phyloP scores from a whole-genome alignment of 176 grass and related monocot genomes.

The Zea luxurians region DNA sequence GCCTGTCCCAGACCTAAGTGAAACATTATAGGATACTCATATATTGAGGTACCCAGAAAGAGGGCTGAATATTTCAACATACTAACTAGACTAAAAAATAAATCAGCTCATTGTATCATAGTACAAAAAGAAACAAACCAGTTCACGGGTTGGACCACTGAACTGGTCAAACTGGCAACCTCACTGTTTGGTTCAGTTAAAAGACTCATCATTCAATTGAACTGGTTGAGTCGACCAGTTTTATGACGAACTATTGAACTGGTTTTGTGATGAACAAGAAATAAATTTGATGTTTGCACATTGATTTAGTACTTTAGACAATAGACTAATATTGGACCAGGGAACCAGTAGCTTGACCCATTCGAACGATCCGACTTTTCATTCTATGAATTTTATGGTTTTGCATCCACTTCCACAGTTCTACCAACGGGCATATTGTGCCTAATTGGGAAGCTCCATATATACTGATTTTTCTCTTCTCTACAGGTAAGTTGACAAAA shows the following conservation, averaged over 20 bases:
- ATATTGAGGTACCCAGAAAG: constrained; percentile 1
- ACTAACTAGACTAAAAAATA: background rate
- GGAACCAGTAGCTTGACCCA: background rate
- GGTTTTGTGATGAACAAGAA: background rate
- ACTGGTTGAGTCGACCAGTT: background rate
- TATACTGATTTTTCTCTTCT: constrained; percentile 46
- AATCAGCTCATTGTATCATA: background rate
- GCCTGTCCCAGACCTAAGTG: background rate
- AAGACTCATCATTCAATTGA: background rate
- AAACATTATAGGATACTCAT: constrained; percentile 9
- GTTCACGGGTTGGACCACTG: background rate
- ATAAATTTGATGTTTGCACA: background rate
- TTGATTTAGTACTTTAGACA: background rate
- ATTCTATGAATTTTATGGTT: constrained; percentile 3
- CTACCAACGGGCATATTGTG: constrained; percentile 4
- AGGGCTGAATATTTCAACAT: background rate
- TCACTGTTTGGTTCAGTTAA: background rate
- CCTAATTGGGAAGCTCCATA: constrained; percentile 30
- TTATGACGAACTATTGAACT: background rate
- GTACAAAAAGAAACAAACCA: background rate
- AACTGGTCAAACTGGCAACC: background rate
- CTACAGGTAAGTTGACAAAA: constrained; percentile 56
- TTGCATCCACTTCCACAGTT: background rate
- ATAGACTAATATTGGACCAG: background rate
- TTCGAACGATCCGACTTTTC: background rate